Base-by-base conservation (phyloP, 2,329 filamentous ascomycete genomes). In the Hypomyces perniciosus region DNA sequence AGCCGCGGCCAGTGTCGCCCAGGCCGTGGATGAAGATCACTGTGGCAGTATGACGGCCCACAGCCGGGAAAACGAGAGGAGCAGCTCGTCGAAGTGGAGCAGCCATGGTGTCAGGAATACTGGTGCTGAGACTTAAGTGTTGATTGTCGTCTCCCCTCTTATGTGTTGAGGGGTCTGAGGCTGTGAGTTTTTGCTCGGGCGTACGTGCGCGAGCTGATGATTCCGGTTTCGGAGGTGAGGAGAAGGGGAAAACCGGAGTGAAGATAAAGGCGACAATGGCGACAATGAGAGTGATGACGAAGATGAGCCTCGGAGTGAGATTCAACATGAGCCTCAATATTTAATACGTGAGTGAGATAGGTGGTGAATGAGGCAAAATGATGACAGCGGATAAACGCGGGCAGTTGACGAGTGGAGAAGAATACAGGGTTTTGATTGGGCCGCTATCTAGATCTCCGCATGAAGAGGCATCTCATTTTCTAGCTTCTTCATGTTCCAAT, bases 1-100 rank as follows among this genome's bases (percentile, higher is more conserved):
- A 92, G 59, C 88, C 88, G 58, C 81, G 75, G 40, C 86, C 88
- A 30, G 78, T 86, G 66, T 97, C 93, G 56, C 93, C 93, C 37
- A 99, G 76, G 10, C 93, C 93, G 68, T 99, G 93, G 47, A 88
- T 79, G 70, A 96, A 90, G 62, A 99, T 97, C 62, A 97, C 86
- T 3, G 92, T 96, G 27, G 90, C 90, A 35, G 93, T 96, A 72
- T 97, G 93, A 65, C 82, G 83, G 65, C 81, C 87, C 33, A 88
- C 73, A 38, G 91, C 88, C 29, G 89, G 88, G 54, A 95, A 84
- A 20, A 93, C 78, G 49, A 93, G 74, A 10, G 83, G 81, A 12
- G 71, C 65, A 27, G 66, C 49, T 38, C 67, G 62, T n/a, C 62
- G 54, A n/a, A 54, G 53, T 6, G 65, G 57, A 38, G 20, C 20